Evolutionary conservation across 2,329 filamentous ascomycete species (phyloP).

Genomic region (Cytospora piceae): DNA sequence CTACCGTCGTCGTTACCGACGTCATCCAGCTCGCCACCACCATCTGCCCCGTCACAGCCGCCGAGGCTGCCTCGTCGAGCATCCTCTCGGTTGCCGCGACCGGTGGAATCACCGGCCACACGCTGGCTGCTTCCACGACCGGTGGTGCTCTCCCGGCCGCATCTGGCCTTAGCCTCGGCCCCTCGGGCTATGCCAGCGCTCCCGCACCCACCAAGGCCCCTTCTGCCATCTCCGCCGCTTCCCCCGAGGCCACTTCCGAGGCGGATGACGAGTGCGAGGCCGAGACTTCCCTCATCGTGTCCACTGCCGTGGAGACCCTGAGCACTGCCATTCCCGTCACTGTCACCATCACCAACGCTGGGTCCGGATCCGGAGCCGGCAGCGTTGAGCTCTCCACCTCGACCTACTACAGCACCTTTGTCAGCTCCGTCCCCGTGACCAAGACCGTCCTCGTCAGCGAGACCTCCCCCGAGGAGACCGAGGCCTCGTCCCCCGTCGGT

Average conservation of each 20-base stretch:
- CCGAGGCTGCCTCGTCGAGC: conserved; percentile 44
- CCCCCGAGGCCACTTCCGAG: conserved; percentile 7
- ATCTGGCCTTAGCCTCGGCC: neutral
- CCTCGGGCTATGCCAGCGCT: neutral
- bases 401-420: conserved; percentile 24
- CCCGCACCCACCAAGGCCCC: conserved; percentile 4
- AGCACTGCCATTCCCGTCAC: conserved; percentile 32
- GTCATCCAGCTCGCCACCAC: conserved; percentile 44
- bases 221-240: conserved; percentile 1
- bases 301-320: conserved; percentile 36
- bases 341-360: conserved; percentile 31
- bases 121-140: conserved; percentile 45
- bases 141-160: conserved; percentile 37
- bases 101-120: conserved; percentile 42
- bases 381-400: conserved; percentile 28
- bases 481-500: conserved; percentile 16
- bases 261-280: conserved; percentile 25
- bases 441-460: conserved; percentile 28
- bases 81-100: conserved; percentile 39
- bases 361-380: conserved; percentile 13
- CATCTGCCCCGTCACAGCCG: conserved; percentile 48
- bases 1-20: conserved; percentile 44
- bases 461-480: conserved; percentile 6
- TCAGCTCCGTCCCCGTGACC: conserved; percentile 29
- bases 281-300: conserved; percentile 35